phyloP scores from a whole-genome alignment of 148 eudicot genomes.

The Nepenthes gracilis region DNA sequence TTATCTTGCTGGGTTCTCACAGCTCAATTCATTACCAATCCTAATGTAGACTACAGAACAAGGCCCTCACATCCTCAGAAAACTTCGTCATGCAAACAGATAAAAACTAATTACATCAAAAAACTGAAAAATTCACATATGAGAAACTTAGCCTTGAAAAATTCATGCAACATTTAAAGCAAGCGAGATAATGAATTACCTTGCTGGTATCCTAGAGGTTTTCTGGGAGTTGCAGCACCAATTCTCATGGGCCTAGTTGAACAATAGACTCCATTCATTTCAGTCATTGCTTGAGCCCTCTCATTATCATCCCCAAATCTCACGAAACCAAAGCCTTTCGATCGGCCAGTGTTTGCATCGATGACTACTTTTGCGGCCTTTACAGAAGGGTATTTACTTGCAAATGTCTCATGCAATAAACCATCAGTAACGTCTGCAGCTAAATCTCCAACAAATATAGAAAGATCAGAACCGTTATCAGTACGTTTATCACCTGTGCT shows the following conservation, averaged over 20 bases:
- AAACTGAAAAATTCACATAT: too few species aligned
- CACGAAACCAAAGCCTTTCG: constrained; percentile 94
- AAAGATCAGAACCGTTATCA: constrained; percentile 78
- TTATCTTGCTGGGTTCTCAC: too few species aligned
- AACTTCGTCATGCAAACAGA: too few species aligned
- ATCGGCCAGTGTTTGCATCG: constrained; percentile 83
- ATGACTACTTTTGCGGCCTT: constrained; percentile 97
- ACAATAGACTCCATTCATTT: constrained; percentile 88
- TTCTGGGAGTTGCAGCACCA: constrained; percentile 92
- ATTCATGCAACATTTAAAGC: too few species aligned
- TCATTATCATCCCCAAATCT: constrained; percentile 95
- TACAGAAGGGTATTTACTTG: constrained; percentile 73
- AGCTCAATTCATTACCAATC: too few species aligned
- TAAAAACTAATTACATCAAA: too few species aligned
- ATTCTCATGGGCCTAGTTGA: constrained; percentile 93
- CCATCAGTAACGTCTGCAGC: constrained; percentile 92
- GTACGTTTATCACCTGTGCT: constrained; percentile 84
- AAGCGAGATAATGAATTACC: constrained; percentile 11
- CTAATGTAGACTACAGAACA: too few species aligned
- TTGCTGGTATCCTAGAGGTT: constrained; percentile 81
- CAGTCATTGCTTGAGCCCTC: constrained; percentile 80
- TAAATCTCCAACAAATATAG: constrained; percentile 99
- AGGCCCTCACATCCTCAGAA: too few species aligned
- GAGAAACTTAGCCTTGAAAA: too few species aligned
- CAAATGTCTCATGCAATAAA: constrained; percentile 69